phyloP scores from a whole-genome alignment of 1,139 yeast genomes.

The Lodderomyces theae region DNA sequence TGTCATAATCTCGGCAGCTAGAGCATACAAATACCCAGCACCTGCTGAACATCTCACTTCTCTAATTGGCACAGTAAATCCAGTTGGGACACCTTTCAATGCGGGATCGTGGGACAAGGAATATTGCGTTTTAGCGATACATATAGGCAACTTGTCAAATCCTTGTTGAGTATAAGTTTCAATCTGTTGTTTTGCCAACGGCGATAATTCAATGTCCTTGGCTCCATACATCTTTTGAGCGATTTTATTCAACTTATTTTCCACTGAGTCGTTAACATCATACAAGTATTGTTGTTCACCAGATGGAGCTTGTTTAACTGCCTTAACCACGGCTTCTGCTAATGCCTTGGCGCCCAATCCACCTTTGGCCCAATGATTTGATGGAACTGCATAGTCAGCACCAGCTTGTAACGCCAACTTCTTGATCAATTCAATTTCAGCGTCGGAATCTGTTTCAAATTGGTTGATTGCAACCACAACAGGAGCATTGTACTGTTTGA shows the following conservation, averaged over 20 bases:
- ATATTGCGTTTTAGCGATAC: slow-evolving; percentile 83
- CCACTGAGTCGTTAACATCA: slow-evolving; percentile 58
- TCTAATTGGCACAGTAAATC: slow-evolving; percentile 74
- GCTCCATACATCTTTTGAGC: slow-evolving; percentile 81
- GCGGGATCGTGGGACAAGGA: slow-evolving; percentile 78
- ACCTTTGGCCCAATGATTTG: slow-evolving; percentile 82
- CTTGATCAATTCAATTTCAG: slow-evolving; percentile 63
- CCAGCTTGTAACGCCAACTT: slow-evolving; percentile 68
- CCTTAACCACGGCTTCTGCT: slow-evolving; percentile 67
- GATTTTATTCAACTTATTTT: slow-evolving; percentile 60
- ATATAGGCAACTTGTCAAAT: slow-evolving; percentile 70
- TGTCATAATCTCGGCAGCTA: slow-evolving; percentile 81
- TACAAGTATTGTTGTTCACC: slow-evolving; percentile 56
- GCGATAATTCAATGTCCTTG: slow-evolving; percentile 60
- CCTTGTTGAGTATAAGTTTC: slow-evolving; percentile 68
- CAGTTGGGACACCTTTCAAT: slow-evolving; percentile 80
- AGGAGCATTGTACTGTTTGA: slow-evolving; percentile 68
- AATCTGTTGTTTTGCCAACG: slow-evolving; percentile 64
- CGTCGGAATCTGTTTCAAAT: slow-evolving; percentile 68
- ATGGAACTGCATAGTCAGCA: slow-evolving; percentile 69
- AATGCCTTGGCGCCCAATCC: slow-evolving; percentile 70
- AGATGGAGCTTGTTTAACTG: slow-evolving; percentile 38
- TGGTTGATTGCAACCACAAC: slow-evolving; percentile 79
- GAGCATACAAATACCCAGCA: slow-evolving; percentile 79
- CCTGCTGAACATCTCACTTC: slow-evolving; percentile 80